Conservation (phyloP, 495 filamentous ascomycete species). For the Aspergillus carlsbadensis region DNA sequence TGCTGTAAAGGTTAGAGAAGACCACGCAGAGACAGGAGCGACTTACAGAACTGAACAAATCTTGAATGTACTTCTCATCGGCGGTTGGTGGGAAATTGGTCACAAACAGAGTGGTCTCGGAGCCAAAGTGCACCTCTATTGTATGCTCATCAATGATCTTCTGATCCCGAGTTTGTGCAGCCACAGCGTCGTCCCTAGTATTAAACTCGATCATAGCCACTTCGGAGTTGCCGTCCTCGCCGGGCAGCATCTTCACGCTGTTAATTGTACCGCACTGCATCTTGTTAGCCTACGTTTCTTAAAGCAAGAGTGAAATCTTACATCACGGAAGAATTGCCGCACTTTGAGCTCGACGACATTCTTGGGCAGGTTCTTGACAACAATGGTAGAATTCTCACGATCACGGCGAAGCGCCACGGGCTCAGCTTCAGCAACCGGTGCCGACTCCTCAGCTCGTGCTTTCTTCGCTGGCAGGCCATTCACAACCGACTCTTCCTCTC, state of each 20-base stretch:
- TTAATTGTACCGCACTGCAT: conserved; percentile 73
- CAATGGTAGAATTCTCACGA: conserved; percentile 82
- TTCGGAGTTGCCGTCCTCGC: conserved; percentile 55
- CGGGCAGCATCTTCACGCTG: conserved; percentile 60
- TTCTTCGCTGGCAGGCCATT: conserved; percentile 56
- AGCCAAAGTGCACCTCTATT: conserved; percentile 70
- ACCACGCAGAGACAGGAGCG: conserved; percentile 1
- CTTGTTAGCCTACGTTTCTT: conserved; percentile 18
- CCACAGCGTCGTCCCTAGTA: conserved; percentile 70
- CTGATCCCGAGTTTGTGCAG: conserved; percentile 75
- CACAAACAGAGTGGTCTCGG: conserved; percentile 78
- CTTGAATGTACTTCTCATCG: conserved; percentile 75
- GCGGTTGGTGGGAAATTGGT: conserved; percentile 87
- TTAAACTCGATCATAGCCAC: conserved; percentile 85
- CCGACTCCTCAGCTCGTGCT: conserved; percentile 49
- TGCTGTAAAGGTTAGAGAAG: conserved; percentile 44
- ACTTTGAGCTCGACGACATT: conserved; percentile 68
- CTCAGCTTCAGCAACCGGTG: conserved; percentile 28
- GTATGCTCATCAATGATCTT: conserved; percentile 69
- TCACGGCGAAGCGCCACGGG: conserved; percentile 64
- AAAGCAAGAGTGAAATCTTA: conserved; percentile 30
- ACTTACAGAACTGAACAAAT: conserved; percentile 66
- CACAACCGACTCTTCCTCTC: conserved; percentile 53
- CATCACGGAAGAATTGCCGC: conserved; percentile 85
- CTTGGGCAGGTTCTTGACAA: conserved; percentile 71